These are phyloP conservation scores for Clonostachys rosea DNA, from an alignment of 2,329 filamentous ascomycete species.

Conservation along the genomic window DNA sequence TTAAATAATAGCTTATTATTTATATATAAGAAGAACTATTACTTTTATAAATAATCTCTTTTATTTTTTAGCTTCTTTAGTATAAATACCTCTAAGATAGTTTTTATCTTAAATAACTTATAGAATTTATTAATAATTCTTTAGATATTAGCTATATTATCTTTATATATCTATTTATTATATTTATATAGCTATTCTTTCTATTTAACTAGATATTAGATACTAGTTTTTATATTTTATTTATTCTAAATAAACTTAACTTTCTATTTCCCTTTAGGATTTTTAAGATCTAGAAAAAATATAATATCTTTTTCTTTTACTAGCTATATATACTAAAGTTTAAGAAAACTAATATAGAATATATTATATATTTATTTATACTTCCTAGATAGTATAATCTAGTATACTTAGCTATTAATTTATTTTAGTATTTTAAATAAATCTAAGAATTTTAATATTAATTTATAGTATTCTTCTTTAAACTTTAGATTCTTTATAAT, in stretches of 20 bases:
- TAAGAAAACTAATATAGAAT: not conserved
- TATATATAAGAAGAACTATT: not conserved
- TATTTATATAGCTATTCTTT: not conserved
- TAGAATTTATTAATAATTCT: not conserved
- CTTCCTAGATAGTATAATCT: not conserved
- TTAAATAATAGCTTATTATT: not conserved
- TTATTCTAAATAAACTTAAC: not conserved
- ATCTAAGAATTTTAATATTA: constrained; percentile 1
- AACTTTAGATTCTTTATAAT: not conserved
- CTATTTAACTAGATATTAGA: not conserved
- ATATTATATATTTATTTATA: constrained; percentile 1
- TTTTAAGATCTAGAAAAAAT: not conserved
- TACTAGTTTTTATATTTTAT: not conserved
- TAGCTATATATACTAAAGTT: constrained; percentile 1
- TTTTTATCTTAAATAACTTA: not conserved
- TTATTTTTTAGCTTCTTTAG: not conserved
- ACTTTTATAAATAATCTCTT: not conserved
- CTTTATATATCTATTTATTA: constrained; percentile 1
- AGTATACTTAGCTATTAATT: constrained; percentile 1
- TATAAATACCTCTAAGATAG: not conserved
- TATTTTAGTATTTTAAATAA: not conserved
- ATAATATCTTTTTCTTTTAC: not conserved
- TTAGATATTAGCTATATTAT: constrained; percentile 1
- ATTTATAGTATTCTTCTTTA: not conserved
- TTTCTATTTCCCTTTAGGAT: not conserved